phyloP scores from a whole-genome alignment of 2,329 filamentous ascomycete genomes.

The Penicillium sp. region DNA sequence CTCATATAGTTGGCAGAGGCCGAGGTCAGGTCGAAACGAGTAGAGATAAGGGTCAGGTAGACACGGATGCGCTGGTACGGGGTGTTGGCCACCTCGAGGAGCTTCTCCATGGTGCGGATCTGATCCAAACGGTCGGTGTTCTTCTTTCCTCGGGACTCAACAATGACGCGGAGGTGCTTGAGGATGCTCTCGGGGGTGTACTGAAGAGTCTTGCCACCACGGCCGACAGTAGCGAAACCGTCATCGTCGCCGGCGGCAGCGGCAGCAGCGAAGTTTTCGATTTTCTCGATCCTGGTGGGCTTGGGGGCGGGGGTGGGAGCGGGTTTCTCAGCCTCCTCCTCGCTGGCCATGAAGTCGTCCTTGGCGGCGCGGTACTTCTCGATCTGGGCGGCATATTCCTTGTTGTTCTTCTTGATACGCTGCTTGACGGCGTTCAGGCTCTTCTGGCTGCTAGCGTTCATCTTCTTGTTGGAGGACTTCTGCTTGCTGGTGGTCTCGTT shows the following conservation, averaged over 20 bases:
- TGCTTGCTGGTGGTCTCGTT: slow-evolving; percentile 93
- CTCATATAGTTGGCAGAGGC: slow-evolving; percentile 75
- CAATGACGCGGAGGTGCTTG: slow-evolving; percentile 88
- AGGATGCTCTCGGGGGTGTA: slow-evolving; percentile 98
- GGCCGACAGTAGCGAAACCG: slow-evolving; percentile 84
- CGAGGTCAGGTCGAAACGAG: slow-evolving; percentile 88
- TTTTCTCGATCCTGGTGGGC: slow-evolving; percentile 46
- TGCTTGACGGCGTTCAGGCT: slow-evolving; percentile 97
- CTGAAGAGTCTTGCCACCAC: slow-evolving; percentile 81
- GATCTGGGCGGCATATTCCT: slow-evolving; percentile 85
- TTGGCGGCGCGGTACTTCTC: slow-evolving; percentile 83
- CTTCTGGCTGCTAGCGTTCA: slow-evolving; percentile 93
- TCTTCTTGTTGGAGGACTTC: slow-evolving; percentile 95
- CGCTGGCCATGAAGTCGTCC: slow-evolving; percentile 81
- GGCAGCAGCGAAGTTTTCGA: slow-evolving; percentile 43
- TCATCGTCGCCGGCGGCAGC: slow-evolving; percentile 64
- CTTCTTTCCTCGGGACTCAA: slow-evolving; percentile 97
- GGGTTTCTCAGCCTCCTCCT: slow-evolving; percentile 65
- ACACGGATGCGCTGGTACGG: slow-evolving; percentile 95
- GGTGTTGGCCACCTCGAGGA: slow-evolving; percentile 80
- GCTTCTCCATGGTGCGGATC: slow-evolving; percentile 96
- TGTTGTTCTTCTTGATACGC: slow-evolving; percentile 98
- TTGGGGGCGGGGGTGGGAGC: slow-evolving; percentile 47
- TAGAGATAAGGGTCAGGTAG: slow-evolving; percentile 85
- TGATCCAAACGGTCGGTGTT: slow-evolving; percentile 95